Conservation (phyloP, 2,329 filamentous ascomycete genomes). For the Alternaria conjuncta region DNA sequence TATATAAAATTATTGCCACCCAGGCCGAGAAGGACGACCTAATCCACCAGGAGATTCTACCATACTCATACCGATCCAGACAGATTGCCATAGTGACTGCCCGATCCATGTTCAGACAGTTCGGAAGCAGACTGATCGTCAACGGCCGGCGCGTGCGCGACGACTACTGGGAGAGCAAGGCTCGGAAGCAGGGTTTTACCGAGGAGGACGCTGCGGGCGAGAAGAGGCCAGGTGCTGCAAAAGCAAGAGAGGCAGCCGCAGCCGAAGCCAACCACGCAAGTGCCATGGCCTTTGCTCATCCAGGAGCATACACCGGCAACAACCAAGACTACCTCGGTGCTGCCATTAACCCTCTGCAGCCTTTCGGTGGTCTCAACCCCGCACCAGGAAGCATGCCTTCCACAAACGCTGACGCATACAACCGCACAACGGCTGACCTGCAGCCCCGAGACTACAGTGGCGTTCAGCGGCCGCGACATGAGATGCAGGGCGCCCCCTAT, state of each 20-base stretch:
- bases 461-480: conserved; percentile 85
- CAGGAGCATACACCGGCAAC: conserved; percentile 39
- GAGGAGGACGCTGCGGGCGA: conserved; percentile 95
- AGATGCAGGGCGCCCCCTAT: conserved; percentile 82
- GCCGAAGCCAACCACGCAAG: conserved; percentile 66
- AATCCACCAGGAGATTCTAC: conserved; percentile 91
- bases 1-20: conserved; percentile 97
- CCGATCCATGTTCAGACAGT: conserved; percentile 97
- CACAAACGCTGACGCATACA: conserved; percentile 68
- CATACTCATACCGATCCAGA: conserved; percentile 96
- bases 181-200: conserved; percentile 95
- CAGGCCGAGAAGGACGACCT: conserved; percentile 96
- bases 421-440: conserved; percentile 76
- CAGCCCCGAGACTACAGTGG: conserved; percentile 81
- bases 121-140: conserved; percentile 90
- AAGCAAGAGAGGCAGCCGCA: conserved; percentile 81
- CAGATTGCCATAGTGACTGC: conserved; percentile 99
- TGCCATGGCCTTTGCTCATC: conserved; percentile 47
- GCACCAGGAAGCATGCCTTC: conserved; percentile 75
- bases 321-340: conserved; percentile 43
- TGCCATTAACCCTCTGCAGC: conserved; percentile 41
- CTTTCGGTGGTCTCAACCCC: conserved; percentile 66
- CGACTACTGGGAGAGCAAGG: conserved; percentile 99
- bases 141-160: conserved; percentile 91
- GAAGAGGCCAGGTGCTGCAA: conserved; percentile 90